phyloP scores from a whole-genome alignment of 371 early-diverging fungal species.

The Syncephalastrum racemosum region DNA sequence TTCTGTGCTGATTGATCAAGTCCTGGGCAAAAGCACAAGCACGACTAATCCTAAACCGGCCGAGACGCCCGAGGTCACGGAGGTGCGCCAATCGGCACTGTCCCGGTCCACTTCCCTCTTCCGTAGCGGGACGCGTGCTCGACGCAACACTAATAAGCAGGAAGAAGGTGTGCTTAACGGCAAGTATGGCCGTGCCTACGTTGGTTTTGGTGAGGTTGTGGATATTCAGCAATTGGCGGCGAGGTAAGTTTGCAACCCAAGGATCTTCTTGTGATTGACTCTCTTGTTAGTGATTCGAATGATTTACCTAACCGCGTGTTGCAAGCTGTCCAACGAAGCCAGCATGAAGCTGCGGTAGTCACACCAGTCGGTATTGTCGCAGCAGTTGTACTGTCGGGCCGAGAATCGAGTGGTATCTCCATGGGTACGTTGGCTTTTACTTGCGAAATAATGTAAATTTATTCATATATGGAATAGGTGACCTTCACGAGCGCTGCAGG shows the following conservation, averaged over 20 bases:
- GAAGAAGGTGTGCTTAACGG: conserved; percentile 33
- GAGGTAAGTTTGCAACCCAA: neutral
- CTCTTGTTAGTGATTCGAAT: neutral
- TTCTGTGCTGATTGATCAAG: conserved; percentile 43
- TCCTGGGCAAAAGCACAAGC: conserved; percentile 46
- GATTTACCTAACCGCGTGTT: conserved; percentile 6
- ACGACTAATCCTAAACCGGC: conserved; percentile 3
- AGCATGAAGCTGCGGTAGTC: conserved; percentile 34
- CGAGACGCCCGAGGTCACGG: neutral
- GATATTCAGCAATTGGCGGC: conserved; percentile 18
- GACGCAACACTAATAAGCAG: conserved; percentile 28
- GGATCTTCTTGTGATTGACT: neutral
- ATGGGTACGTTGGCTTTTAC: conserved; percentile 22
- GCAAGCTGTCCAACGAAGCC: conserved; percentile 35
- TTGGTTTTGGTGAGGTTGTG: conserved; percentile 41
- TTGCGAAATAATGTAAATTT: too few relatives aligned
- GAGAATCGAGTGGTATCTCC: conserved; percentile 31
- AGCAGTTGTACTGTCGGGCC: conserved; percentile 43
- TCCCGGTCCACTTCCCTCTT: conserved; percentile 24
- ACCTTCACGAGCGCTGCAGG: neutral
- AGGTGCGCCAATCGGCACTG: conserved; percentile 3
- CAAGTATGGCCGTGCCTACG: conserved; percentile 46
- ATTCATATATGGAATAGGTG: neutral
- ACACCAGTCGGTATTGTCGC: conserved; percentile 47
- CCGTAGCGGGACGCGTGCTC: conserved; percentile 38